Base-by-base conservation (phyloP, 148 eudicot genomes). In the Mesembryanthemum crystallinum region DNA sequence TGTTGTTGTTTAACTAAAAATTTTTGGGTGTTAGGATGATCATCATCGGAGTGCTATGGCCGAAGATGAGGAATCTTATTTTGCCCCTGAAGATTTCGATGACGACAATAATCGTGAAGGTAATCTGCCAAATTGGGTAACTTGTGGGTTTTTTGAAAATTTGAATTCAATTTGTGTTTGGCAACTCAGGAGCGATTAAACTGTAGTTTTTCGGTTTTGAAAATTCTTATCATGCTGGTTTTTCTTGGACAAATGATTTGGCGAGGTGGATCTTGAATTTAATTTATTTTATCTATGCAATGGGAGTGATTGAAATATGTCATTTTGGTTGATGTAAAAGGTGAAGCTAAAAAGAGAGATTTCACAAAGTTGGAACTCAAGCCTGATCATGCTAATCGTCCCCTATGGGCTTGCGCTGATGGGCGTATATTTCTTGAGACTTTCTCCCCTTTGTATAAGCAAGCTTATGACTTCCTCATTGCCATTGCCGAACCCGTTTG, bases 401-500 rank as follows among this genome's bases (percentile, higher is more conserved):
- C 99, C 8, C 74, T 95, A 79, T 95, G 99, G 99, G 99, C 99
- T 69, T 95, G 99, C 47, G 96, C 94, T 14, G 99, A 95, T 82
- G 99, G 99, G 52, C 90, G 99, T 17, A 95, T 95, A 62, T 95
- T 95, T 82, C 91, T 95, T 1, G 99, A 95, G 78, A 95, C 99
- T 42, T 95, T 95, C 82, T 95, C 99, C 9, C 83, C 92, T 52
- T 75, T 92, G 64, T 95, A 95, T 73, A 95, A 95, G 79, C 99
- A 95, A 84, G 99, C 99, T 39, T 95, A 95, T 80, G 99, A 95
- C 82, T 95, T 95, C 71, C 96, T 95, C 37, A 95, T 95, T 37
- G 99, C 99, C 65, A 95, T 95, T 71, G 99, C 99, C 0, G 99
- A 95, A 73, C 99, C 99, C 0, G 99, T 95, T 68, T 95, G 99